Evolutionary conservation across 306 rosid species (phyloP), one percentile per base, ranked within the genome.

Genomic region (Cucurbita maxima): DNA sequence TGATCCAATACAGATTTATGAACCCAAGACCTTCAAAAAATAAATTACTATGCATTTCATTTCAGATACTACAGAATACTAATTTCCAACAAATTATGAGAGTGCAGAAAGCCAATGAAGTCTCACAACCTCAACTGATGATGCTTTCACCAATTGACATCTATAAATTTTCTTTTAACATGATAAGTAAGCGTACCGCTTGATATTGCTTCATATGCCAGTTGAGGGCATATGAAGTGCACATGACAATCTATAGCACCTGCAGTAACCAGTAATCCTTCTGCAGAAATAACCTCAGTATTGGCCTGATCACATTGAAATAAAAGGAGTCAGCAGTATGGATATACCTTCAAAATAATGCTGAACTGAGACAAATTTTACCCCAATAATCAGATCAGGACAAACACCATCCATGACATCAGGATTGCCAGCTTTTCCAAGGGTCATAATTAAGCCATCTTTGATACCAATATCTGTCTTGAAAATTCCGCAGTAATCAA

Each of bases 391-490:
- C 92, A 84, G 84, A 76, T 82, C 48, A 25, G 7, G 25, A 81
- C 0, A 58, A 64, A 85, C 86, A 51, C 81, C 88, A 82, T 84
- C 15, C 99, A 89, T 90, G 45, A 81, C 48, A 30, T 91, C 96
- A 76, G 99, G 96, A 82, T 94, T 94, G 80, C 99, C 99, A 41
- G 99, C 78, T 83, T 94, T 94, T 82, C 96, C 99, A 68, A 91
- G 75, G 37, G 85, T 74, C 74, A 71, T 67, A 64, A 94, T 87
- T 41, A 14, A 66, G 53, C 88, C 87, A 66, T 83, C 83, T 83
- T 85, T 91, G 75, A 94, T 89, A 71, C 99, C 96, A 37, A 94
- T 84, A 83, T 94, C 99, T 48, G 99, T 89, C 79, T 91, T 94
- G 77, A 82, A 81, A 71, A 94, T 94, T 82, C 97, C 96, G 18